phyloP scores from a whole-genome alignment of 2,329 filamentous ascomycete genomes.

The Botrytis cinerea region DNA sequence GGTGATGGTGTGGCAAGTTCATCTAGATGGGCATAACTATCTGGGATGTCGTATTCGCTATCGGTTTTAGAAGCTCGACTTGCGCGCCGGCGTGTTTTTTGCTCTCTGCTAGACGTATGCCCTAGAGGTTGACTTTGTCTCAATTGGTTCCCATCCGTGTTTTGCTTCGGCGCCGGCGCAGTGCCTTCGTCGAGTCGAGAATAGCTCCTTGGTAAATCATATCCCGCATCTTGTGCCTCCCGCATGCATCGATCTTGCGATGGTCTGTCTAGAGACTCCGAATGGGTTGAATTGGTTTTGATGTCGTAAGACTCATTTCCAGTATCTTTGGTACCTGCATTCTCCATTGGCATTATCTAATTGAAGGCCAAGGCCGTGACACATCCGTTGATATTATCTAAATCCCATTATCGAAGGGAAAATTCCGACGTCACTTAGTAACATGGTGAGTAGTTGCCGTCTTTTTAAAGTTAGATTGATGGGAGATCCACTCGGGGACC shows the following conservation, averaged over 20 bases:
- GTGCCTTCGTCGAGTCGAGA: slow-evolving; percentile 47
- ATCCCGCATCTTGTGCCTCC: slow-evolving; percentile 26
- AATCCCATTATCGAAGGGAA: neutral
- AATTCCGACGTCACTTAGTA: neutral
- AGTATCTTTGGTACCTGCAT: neutral
- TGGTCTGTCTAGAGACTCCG: neutral
- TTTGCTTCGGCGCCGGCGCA: slow-evolving; percentile 48
- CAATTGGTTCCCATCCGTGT: slow-evolving; percentile 43
- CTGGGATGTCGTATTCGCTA: slow-evolving; percentile 32
- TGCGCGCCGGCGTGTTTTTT: neutral
- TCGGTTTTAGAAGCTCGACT: slow-evolving; percentile 21
- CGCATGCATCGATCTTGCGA: neutral
- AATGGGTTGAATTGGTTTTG: neutral
- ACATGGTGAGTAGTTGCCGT: slow-evolving; percentile 6
- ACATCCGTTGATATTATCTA: neutral
- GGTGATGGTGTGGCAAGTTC: slow-evolving; percentile 49
- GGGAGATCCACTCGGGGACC: slow-evolving; percentile 1
- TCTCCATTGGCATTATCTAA: slow-evolving; percentile 25
- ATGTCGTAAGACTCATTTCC: neutral
- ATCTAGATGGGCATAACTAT: slow-evolving; percentile 47
- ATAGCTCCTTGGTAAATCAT: slow-evolving; percentile 46
- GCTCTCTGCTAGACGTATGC: slow-evolving; percentile 12
- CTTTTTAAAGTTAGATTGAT: slow-evolving; percentile 11
- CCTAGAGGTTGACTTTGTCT: slow-evolving; percentile 45
- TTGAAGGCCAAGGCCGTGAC: neutral